These are phyloP conservation scores for Paraconiothyrium brasiliense DNA, from an alignment of 2,329 filamentous ascomycete genomes.

Conservation along the genomic window DNA sequence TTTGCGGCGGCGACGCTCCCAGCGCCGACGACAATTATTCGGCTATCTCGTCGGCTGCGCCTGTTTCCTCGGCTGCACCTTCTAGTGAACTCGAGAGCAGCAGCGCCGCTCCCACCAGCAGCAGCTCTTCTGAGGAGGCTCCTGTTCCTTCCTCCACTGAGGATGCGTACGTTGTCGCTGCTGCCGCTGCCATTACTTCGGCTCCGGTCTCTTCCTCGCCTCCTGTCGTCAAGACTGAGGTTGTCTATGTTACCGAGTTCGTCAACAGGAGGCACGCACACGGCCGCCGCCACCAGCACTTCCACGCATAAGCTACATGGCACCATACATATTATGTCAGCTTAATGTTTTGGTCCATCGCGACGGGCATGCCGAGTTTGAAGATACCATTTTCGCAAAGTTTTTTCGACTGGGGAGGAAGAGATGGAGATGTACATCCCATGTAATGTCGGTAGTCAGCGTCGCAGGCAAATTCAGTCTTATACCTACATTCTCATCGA, in stretches of 20 bases:
- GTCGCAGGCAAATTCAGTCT: conserved; percentile 50
- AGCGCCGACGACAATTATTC: conserved; percentile 25
- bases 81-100: conserved; percentile 15
- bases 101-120: conserved; percentile 6
- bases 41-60: conserved; percentile 5
- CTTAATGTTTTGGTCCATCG: conserved; percentile 29
- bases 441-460: conserved; percentile 50
- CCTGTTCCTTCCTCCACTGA: conserved; percentile 21
- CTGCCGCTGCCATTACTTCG: conserved; percentile 36
- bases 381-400: conserved; percentile 43
- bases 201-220: conserved; percentile 21
- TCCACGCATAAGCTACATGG: conserved; percentile 41
- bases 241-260: conserved; percentile 46
- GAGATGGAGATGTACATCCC: conserved; percentile 34
- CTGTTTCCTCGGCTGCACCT: conserved; percentile 18
- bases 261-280: conserved; percentile 44
- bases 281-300: conserved; percentile 45
- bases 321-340: conserved; percentile 24
- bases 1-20: conserved; percentile 44
- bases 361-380: conserved; percentile 30
- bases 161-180: conserved; percentile 27
- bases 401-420: conserved; percentile 33
- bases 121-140: conserved; percentile 16
- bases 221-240: conserved; percentile 40
- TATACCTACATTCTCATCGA: conserved; percentile 32